phyloP scores from a whole-genome alignment of 345 rosid species.

The Noccaea caerulescens region DNA sequence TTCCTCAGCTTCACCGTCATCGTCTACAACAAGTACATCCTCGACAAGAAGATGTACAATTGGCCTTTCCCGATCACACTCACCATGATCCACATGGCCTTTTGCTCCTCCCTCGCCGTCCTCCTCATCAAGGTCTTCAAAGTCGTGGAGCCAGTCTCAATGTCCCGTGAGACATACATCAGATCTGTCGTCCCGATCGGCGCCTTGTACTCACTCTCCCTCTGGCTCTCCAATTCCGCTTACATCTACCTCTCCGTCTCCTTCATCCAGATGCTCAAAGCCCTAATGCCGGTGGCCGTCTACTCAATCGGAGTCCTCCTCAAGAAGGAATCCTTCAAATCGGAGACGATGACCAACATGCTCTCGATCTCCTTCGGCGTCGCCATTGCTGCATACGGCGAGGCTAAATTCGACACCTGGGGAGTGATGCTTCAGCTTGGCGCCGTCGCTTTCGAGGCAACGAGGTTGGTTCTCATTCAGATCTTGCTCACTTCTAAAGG shows the following conservation, averaged over 20 bases:
- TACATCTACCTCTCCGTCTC: slow-evolving; percentile 96
- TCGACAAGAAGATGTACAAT: slow-evolving; percentile 94
- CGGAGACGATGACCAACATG: slow-evolving; percentile 85
- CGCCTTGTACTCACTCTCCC: slow-evolving; percentile 81
- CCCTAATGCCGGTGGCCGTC: slow-evolving; percentile 96
- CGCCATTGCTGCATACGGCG: slow-evolving; percentile 88
- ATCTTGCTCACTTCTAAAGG: slow-evolving; percentile 90
- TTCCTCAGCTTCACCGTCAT: slow-evolving; percentile 97
- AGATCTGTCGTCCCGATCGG: slow-evolving; percentile 96
- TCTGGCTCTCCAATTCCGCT: slow-evolving; percentile 98
- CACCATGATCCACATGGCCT: slow-evolving; percentile 98
- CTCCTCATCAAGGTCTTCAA: slow-evolving; percentile 90
- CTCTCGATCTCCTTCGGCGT: slow-evolving; percentile 93
- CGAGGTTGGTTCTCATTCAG: slow-evolving; percentile 87
- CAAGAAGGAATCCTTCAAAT: slow-evolving; percentile 69
- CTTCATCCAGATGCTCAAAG: slow-evolving; percentile 96
- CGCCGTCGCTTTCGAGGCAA: slow-evolving; percentile 92
- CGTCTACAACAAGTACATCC: slow-evolving; percentile 98
- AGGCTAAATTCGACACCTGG: slow-evolving; percentile 89
- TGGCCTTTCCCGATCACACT: slow-evolving; percentile 98
- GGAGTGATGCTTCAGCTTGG: slow-evolving; percentile 89
- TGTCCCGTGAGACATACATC: slow-evolving; percentile 77
- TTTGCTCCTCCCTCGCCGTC: slow-evolving; percentile 84
- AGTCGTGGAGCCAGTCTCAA: slow-evolving; percentile 83
- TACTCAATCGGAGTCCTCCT: slow-evolving; percentile 85